Conservation (phyloP, 441 rosid genomes). For the Eruca vesicaria region DNA sequence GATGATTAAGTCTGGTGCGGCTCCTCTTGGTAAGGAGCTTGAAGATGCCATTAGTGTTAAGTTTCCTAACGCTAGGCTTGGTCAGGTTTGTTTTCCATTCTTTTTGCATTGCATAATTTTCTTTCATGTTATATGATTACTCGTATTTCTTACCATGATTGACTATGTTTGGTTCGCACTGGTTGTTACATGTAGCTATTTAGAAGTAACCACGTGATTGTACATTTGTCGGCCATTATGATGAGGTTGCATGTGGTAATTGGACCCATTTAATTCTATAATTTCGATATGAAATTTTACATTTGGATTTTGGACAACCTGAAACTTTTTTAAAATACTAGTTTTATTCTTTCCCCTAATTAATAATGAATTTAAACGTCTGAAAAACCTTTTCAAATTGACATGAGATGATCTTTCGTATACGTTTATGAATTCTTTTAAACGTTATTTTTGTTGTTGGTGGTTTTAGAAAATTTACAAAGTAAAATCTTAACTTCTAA, state of each 20-base stretch:
- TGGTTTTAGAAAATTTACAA: neutral
- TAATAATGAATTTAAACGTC: too few relatives aligned
- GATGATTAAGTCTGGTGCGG: too few relatives aligned
- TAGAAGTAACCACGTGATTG: neutral
- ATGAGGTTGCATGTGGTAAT: neutral
- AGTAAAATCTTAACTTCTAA: neutral
- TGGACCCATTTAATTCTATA: neutral
- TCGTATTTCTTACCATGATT: neutral
- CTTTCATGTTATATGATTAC: too few relatives aligned
- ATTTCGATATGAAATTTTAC: neutral
- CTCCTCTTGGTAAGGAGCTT: too few relatives aligned
- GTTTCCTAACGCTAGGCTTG: too few relatives aligned
- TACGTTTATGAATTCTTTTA: neutral
- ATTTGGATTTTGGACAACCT: neutral
- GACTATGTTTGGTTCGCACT: neutral
- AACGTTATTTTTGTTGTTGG: neutral
- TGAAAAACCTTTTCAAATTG: neutral
- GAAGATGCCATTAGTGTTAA: too few relatives aligned
- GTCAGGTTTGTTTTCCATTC: conserved; percentile 40
- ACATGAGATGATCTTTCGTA: neutral
- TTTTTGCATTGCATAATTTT: neutral
- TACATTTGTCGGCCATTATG: neutral
- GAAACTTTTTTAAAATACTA: neutral
- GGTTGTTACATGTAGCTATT: neutral
- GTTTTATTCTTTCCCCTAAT: too few relatives aligned